Evolutionary conservation across 208 protist genomes (phyloP).

Genomic region (Acanthamoeba sp.): DNA sequence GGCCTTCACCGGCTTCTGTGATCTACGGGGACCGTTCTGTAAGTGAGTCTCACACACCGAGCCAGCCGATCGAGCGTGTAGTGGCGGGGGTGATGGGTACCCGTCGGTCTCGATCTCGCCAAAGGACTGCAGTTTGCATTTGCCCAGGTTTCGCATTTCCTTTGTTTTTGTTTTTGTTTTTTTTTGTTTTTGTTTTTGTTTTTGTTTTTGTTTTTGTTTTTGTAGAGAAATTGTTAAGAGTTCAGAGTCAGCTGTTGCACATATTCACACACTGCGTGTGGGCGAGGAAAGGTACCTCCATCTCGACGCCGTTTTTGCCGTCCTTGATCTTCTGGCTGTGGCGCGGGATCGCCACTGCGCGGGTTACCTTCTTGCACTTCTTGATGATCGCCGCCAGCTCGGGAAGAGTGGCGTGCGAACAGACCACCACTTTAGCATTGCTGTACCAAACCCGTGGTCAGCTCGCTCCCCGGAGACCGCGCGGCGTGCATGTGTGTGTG

Average conservation of each 20-base stretch:
- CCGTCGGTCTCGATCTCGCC: not conserved
- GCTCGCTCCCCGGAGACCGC: not conserved
- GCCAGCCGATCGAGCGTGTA: too few species aligned
- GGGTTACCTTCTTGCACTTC: slow-evolving; percentile 32
- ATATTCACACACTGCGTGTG: not conserved
- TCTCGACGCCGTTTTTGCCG: not conserved
- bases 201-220: slow-evolving; percentile 3
- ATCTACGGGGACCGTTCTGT: not conserved
- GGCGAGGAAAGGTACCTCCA: too few species aligned
- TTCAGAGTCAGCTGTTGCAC: too few species aligned
- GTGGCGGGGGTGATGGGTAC: not conserved
- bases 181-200: too few species aligned
- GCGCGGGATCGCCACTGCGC: not conserved
- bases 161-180: not conserved
- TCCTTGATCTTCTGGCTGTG: not conserved
- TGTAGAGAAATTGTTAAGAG: too few species aligned
- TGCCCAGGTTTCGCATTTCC: not conserved
- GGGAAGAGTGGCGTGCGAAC: not conserved
- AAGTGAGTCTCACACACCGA: too few species aligned
- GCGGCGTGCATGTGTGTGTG: slow-evolving; percentile 6
- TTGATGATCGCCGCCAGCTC: not conserved
- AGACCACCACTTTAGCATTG: not conserved
- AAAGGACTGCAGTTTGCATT: not conserved
- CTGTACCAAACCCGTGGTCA: not conserved
- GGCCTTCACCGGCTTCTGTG: not conserved